phyloP scores from a whole-genome alignment of 2,329 filamentous ascomycete species.

The Aspergillus japonicus region DNA sequence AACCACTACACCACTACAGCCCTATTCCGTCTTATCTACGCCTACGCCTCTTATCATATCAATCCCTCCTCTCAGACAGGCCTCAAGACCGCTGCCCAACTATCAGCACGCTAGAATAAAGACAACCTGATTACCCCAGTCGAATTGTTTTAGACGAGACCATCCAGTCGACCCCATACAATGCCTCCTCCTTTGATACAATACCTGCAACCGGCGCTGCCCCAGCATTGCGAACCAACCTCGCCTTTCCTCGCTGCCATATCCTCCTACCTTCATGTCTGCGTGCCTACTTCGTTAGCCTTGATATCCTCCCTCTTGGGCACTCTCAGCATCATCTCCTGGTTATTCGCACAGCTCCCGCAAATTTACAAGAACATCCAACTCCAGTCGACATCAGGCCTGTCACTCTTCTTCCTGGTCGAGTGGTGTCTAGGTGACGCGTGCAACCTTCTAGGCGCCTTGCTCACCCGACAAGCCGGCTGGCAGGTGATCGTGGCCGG shows the following conservation, averaged over 20 bases:
- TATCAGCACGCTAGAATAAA: background rate
- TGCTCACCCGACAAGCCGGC: slow-evolving; percentile 63
- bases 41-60: slow-evolving; percentile 6
- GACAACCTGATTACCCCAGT: background rate
- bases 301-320: slow-evolving; percentile 62
- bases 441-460: slow-evolving; percentile 61
- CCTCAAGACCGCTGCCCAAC: slow-evolving; percentile 1
- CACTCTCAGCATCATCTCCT: slow-evolving; percentile 62
- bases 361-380: slow-evolving; percentile 69
- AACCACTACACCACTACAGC: background rate
- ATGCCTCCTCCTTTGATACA: slow-evolving; percentile 35
- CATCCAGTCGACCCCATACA: background rate
- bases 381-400: slow-evolving; percentile 62
- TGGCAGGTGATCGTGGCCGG: slow-evolving; percentile 66
- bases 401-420: slow-evolving; percentile 64
- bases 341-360: slow-evolving; percentile 68
- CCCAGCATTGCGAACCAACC: slow-evolving; percentile 60
- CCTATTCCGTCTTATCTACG: background rate
- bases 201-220: slow-evolving; percentile 42
- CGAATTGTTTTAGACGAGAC: background rate
- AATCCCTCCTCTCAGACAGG: slow-evolving; percentile 1
- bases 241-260: slow-evolving; percentile 57
- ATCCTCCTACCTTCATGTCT: slow-evolving; percentile 61
- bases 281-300: slow-evolving; percentile 63
- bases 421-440: slow-evolving; percentile 67